Conservation (phyloP, 2,329 filamentous ascomycete genomes). For the Epichloe gansuensis region DNA sequence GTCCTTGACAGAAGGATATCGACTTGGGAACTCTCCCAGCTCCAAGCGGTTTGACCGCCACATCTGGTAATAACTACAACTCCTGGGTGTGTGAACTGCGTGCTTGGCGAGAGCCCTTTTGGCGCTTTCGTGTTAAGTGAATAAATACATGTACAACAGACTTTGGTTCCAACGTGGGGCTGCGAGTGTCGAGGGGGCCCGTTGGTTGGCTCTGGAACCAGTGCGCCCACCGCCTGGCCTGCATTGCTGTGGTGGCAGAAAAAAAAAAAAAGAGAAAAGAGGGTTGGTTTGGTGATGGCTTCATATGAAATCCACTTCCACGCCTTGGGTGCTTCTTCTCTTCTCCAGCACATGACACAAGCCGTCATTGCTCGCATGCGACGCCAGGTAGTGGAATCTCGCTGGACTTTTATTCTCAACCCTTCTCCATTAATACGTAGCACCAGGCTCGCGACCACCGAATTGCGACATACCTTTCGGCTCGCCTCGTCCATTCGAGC, state of each 20-base stretch:
- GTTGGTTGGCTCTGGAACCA: too few species aligned
- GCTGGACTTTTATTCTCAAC: neutral
- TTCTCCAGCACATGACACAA: neutral
- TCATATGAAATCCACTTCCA: neutral
- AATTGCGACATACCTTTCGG: constrained; percentile 2
- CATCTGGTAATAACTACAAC: too few species aligned
- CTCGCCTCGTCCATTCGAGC: neutral
- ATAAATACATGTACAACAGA: too few species aligned
- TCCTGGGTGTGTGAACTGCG: too few species aligned
- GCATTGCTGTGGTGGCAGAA: constrained; percentile 6
- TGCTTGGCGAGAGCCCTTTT: too few species aligned
- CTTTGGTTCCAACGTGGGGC: too few species aligned
- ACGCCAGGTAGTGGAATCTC: neutral
- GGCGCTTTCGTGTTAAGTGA: too few species aligned
- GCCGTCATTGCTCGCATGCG: neutral
- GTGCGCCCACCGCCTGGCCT: constrained; percentile 13
- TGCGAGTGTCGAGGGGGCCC: too few species aligned
- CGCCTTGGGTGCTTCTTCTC: too few species aligned
- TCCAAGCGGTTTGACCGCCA: too few species aligned
- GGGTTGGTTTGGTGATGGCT: constrained; percentile 9
- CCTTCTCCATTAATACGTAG: neutral
- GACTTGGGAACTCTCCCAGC: too few species aligned
- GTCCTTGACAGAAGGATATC: too few species aligned
- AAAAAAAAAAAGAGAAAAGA: constrained; percentile 13
- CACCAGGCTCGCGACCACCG: neutral